Evolutionary conservation across 768 basidiomycete genomes (phyloP), one percentile per base, ranked within the genome.

Genomic region (Naganishia onofrii): DNA sequence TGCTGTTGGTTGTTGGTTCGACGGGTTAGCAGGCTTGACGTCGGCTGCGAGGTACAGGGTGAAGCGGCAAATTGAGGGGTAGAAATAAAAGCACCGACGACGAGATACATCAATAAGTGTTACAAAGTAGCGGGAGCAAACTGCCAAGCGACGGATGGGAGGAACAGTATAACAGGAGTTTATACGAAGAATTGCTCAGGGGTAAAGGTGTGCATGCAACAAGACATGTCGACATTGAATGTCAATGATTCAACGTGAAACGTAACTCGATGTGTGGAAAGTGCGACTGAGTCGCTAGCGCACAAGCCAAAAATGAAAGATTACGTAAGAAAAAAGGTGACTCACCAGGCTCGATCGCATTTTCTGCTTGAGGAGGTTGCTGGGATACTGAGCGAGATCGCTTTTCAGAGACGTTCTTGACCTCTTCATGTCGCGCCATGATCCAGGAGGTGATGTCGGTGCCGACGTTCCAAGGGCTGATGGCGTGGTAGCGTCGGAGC

Each of bases 261-360:
- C 34, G 42, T 42, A 17, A 42, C 42, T 15, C 57, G 23, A 58
- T 2, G 7, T 34, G n/a, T 31, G n/a, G n/a, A n/a, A n/a, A n/a
- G n/a, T n/a, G 57, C 31, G 57, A n/a, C 57, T 9, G n/a, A 58
- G 12, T 58, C 36, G 57, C 57, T 21, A 44, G 23, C 21, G 29
- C 23, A 21, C 60, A n/a, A 23, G 23, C 38, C 36, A 36, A 63
- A 46, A 32, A 17, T 55, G 6, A 26, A 9, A 17, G 29, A 63
- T 63, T 63, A 44, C 26, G 38, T 44, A 63, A 63, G 17, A 44
- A 44, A 63, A 44, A 17, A 21, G 17, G 38, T 26, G 19, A 63
- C 60, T 63, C 38, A 63, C 60, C 60, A 8, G 2, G 60, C 38
- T 63, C 60, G 60, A 63, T 63, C 60, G 60, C 60, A 44, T 44